Evolutionary conservation across 2,329 filamentous ascomycete genomes (phyloP), one percentile per base, ranked within the genome.

Genomic region (Apiospora pterosperma): DNA sequence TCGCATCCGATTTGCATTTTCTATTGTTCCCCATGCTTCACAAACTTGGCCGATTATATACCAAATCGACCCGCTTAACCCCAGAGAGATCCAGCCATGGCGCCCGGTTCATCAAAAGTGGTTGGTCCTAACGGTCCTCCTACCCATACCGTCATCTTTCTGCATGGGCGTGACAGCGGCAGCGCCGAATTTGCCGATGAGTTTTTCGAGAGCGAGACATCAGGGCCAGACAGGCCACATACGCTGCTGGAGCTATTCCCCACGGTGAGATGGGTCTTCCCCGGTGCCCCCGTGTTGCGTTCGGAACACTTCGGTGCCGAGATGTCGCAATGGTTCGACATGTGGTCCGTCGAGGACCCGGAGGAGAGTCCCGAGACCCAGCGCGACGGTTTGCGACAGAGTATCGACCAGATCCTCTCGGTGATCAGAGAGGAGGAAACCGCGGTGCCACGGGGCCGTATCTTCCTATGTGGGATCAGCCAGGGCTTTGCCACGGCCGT

Each of bases 281-380:
- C 74, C 3, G 55, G 59, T 0, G 73, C 74, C 0, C 68, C 71
- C 0, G 7, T 59, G 0, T 21, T 68, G 2, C 63, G 31, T 1
- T 74, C 72, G 0, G 25, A 67, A 16, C 68, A 72, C 11, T 74
- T 73, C 60, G 68, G 61, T 8, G 8, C 42, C 12, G 25, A 62
- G 0, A 68, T 72, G 60, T 69, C 69, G 3, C 74, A 75, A 36
- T 77, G 73, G 75, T 77, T 77, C 58, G 74, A 75, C 80, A 83
- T 64, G 81, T 81, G 59, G 85, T 85, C 85, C 72, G 67, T 84
- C 78, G 41, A 88, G 74, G 65, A 84, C 76, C 65, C 81, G 76
- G 63, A 84, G 76, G 69, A 71, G 25, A 42, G 25, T 2, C 39
- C 62, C 1, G 68, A 72, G 59, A 63, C 74, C 1, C 74, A 76